phyloP scores from a whole-genome alignment of 1,139 yeast genomes.

The Suhomyces ambrosiae region DNA sequence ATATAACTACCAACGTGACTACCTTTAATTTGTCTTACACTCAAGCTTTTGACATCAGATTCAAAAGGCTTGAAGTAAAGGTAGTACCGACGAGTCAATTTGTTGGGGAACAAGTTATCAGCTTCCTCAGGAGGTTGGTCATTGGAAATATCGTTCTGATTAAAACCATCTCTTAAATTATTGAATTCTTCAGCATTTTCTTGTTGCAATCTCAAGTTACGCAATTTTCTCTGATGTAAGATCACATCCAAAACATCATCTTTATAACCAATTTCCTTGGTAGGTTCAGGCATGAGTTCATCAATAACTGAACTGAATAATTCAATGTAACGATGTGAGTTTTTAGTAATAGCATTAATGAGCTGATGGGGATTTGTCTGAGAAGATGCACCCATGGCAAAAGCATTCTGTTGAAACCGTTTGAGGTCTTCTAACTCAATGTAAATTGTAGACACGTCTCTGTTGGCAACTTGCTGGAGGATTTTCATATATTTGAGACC shows the following conservation, averaged over 20 bases:
- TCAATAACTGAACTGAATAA: constrained; percentile 76
- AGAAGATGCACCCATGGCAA: constrained; percentile 18
- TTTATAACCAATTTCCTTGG: constrained; percentile 71
- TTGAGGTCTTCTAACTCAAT: constrained; percentile 86
- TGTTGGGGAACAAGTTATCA: constrained; percentile 73
- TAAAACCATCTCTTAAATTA: constrained; percentile 41
- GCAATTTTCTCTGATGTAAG: constrained; percentile 80
- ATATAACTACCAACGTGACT: constrained; percentile 80
- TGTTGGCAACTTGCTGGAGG: constrained; percentile 81
- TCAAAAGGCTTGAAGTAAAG: constrained; percentile 84
- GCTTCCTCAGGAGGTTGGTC: constrained; percentile 10
- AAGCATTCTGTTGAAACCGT: constrained; percentile 57
- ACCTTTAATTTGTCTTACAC: constrained; percentile 91
- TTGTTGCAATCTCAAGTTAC: constrained; percentile 73
- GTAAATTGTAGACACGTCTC: constrained; percentile 67
- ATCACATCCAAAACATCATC: constrained; percentile 95
- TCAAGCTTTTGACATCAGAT: constrained; percentile 58
- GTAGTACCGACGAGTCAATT: constrained; percentile 81
- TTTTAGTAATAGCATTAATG: constrained; percentile 62
- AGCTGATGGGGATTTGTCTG: constrained; percentile 37
- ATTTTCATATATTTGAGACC: constrained; percentile 78
- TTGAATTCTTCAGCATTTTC: constrained; percentile 60
- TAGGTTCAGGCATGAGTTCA: constrained; percentile 80
- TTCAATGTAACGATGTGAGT: constrained; percentile 79
- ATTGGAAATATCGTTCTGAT: constrained; percentile 5